phyloP scores from a whole-genome alignment of 371 early-diverging fungal genomes.

The Basidiobolus meristosporus region DNA sequence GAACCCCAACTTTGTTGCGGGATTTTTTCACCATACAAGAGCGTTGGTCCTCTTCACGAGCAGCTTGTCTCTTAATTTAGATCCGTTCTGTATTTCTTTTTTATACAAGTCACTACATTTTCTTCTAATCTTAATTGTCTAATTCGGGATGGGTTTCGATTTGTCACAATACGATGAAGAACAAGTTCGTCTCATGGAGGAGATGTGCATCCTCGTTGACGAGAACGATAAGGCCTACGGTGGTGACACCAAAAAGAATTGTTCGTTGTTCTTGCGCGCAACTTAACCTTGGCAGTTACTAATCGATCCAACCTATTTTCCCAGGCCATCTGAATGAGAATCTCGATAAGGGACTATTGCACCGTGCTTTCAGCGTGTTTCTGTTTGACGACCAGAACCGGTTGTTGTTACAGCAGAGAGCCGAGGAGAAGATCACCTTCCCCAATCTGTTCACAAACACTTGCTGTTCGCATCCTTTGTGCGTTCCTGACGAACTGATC shows the following conservation, averaged over 20 bases:
- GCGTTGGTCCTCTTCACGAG: too few species aligned
- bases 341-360: constrained; percentile 68
- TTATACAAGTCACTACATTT: too few species aligned
- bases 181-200: constrained; percentile 86
- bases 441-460: constrained; percentile 93
- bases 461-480: constrained; percentile 92
- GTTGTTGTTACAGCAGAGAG: constrained; percentile 84
- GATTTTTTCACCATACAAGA: too few species aligned
- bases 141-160: constrained; percentile 29
- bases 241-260: constrained; percentile 77
- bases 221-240: constrained; percentile 65
- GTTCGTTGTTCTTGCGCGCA: constrained; percentile 22
- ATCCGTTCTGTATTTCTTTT: too few species aligned
- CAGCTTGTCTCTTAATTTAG: too few species aligned
- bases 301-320: constrained; percentile 7
- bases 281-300: constrained; percentile 1
- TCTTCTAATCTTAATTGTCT: too few species aligned
- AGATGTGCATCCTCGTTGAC: constrained; percentile 91
- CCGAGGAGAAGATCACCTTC: constrained; percentile 92
- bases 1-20: too few species aligned
- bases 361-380: constrained; percentile 94
- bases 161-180: constrained; percentile 55
- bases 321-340: constrained; percentile 85
- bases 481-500: constrained; percentile 56
- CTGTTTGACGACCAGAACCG: constrained; percentile 59